A percentile compares a stretch with the other conserved stretches of the same genome.
Conservation (phyloP, 306 rosid species). For the Calophaca sinica region DNA sequence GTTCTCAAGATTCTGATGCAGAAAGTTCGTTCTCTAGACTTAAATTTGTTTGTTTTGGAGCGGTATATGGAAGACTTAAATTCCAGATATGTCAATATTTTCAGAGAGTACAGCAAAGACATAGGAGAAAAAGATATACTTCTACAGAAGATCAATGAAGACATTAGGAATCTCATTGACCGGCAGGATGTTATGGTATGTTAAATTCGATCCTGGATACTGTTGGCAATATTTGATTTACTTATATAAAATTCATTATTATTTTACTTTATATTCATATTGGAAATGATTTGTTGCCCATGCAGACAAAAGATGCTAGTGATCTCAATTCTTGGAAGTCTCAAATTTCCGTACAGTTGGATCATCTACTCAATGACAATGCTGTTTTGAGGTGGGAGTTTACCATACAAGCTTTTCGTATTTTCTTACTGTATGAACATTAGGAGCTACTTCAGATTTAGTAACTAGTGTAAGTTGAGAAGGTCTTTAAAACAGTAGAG, state of each 20-base stretch:
- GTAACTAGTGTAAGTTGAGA: no score
- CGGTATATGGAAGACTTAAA: conserved; percentile 81
- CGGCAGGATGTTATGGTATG: conserved; percentile 71
- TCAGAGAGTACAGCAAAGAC: conserved; percentile 75
- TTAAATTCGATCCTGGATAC: conserved; percentile 43
- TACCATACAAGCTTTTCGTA: conserved; percentile 2
- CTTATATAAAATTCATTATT: conserved; percentile 11
- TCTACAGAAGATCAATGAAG: conserved; percentile 72
- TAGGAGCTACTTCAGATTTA: conserved; percentile 17
- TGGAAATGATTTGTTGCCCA: conserved; percentile 40
- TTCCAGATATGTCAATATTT: conserved; percentile 74
- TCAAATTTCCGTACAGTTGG: conserved; percentile 69
- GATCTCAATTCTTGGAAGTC: conserved; percentile 84
- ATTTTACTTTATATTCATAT: conserved; percentile 25
- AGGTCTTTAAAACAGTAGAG: no score
- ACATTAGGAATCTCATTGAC: conserved; percentile 61
- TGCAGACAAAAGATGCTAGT: conserved; percentile 69
- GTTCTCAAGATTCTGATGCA: conserved; percentile 95
- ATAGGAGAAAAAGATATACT: conserved; percentile 60
- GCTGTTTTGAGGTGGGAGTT: conserved; percentile 74
- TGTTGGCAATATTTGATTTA: conserved; percentile 3
- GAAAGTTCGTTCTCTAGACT: conserved; percentile 87
- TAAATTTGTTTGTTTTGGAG: conserved; percentile 84
- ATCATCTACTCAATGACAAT: conserved; percentile 66
- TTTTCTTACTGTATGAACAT: conserved; percentile 2